Evolutionary conservation across 164 flowering plant species (phyloP), one percentile per base, ranked within the genome.

Genomic region (Aristolochia californica): DNA sequence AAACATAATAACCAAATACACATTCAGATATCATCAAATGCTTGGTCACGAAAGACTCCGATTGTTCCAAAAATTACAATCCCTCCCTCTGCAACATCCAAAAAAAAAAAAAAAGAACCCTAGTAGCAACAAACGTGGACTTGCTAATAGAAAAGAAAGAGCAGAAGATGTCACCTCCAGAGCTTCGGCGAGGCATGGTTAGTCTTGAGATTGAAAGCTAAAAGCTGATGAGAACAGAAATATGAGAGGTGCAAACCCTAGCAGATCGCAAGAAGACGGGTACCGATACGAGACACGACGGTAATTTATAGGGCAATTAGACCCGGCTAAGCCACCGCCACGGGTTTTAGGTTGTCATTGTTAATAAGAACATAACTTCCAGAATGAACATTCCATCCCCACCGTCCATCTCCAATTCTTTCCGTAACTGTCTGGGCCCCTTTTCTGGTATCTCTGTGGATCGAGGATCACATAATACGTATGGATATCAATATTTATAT

Each of bases 181-280:
- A 63, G 72, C 72, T 68, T 55, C 72, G 67, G 64, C 72, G 72
- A 63, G 72, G 43, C 72, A 68, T 68, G 27, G 20, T 55, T 11
- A 14, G 0, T 16, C 24, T 24, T 7, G 30, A 44, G 22, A 5
- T 13, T 27, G 26, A 34, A 55, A 4, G 16, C 13, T 18, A 12
- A 24, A 50, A 22, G 21, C 18, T 10, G 28, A 18, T 27, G 21
- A 38, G 43, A 21, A 51, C 0, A 20, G 28, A 51, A 0, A 51
- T 21, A 24, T 2, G 2, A 51, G 27, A 24, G 28, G 2, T 47
- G 18, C 14, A 21, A 47, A 16, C 40, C 40, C 40, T 34, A 34
- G 22, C 18, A 14, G 22, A 16, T 47, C 18, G 55, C 24, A 51
- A 27, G 20, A 4, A 15, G 40, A 10, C n/a, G n/a, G 22, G 22